A percentile compares a stretch with the other conserved stretches of the same genome.
Evolutionary conservation across 2,329 filamentous ascomycete species (phyloP).

Genomic region (Fusarium armeniacum): DNA sequence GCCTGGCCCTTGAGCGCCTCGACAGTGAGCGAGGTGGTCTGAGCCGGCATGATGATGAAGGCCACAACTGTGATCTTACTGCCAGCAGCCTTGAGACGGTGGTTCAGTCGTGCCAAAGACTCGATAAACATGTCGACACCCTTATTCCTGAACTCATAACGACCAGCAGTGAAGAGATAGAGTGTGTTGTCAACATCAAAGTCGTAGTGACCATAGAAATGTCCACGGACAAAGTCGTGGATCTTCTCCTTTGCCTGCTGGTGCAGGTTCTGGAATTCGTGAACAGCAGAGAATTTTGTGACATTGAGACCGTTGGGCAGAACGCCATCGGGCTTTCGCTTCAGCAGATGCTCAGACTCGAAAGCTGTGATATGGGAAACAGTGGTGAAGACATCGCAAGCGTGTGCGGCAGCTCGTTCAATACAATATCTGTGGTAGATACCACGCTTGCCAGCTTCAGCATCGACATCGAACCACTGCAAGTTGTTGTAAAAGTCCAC

Average conservation of each 20-base stretch:
- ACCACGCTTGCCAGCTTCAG: conserved; percentile 95
- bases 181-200: conserved; percentile 97
- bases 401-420: conserved; percentile 91
- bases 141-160: conserved; percentile 98
- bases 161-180: conserved; percentile 96
- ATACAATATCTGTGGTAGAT: conserved; percentile 99
- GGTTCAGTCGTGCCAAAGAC: conserved; percentile 92
- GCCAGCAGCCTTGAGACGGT: conserved; percentile 85
- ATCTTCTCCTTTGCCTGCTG: conserved; percentile 98
- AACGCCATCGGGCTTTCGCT: conserved; percentile 97
- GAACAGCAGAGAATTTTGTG: conserved; percentile 95
- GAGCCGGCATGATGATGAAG: conserved; percentile 98
- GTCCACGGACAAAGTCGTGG: conserved; percentile 95
- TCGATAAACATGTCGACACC: conserved; percentile 99
- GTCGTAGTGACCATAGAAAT: conserved; percentile 98
- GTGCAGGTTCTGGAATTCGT: conserved; percentile 99
- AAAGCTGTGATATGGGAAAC: conserved; percentile 99
- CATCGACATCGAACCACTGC: conserved; percentile 95
- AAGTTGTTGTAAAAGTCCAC: conserved; percentile 99
- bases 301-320: conserved; percentile 97
- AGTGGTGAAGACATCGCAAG: conserved; percentile 97
- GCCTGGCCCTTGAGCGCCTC: conserved; percentile 97
- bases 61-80: conserved; percentile 96
- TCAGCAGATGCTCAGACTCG: conserved; percentile 96
- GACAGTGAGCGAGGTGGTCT: conserved; percentile 94